Percentiles rank a stretch among this genome's conserved stretches.
These are phyloP conservation scores for Pleurotus tuber-regium DNA, from an alignment of 768 basidiomycete species.

Conservation along the genomic window DNA sequence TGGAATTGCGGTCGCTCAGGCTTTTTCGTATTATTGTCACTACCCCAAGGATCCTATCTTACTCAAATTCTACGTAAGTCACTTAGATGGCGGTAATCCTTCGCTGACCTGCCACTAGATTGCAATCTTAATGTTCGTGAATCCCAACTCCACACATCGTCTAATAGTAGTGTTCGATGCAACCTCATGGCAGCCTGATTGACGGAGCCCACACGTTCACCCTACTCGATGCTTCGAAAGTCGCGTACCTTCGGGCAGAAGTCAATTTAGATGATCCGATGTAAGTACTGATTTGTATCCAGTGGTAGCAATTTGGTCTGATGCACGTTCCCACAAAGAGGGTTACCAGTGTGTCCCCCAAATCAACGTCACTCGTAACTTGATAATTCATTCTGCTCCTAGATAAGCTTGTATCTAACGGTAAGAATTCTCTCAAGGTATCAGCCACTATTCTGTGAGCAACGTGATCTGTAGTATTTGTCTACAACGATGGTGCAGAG, in stretches of 20 bases:
- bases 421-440: neutral
- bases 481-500: neutral
- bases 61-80: neutral
- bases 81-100: too few relatives aligned
- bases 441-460: too few relatives aligned
- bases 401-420: slow-evolving; percentile 1
- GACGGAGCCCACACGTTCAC: slow-evolving; percentile 5
- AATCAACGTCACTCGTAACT: neutral
- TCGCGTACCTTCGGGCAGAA: neutral
- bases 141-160: neutral
- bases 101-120: neutral
- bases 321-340: neutral
- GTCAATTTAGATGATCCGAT: neutral
- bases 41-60: neutral
- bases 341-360: neutral
- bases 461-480: too few relatives aligned
- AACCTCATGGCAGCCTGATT: too few relatives aligned
- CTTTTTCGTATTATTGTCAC: neutral
- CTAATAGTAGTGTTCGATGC: too few relatives aligned
- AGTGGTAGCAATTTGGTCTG: too few relatives aligned
- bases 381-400: too few relatives aligned
- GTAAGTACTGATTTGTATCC: neutral
- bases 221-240: neutral
- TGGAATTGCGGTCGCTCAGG: neutral
- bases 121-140: slow-evolving; percentile 1